Percentiles rank a stretch among this genome's conserved stretches.
Conservation (phyloP, 352 stramenopile genomes). For the Globisporangium lucens region DNA sequence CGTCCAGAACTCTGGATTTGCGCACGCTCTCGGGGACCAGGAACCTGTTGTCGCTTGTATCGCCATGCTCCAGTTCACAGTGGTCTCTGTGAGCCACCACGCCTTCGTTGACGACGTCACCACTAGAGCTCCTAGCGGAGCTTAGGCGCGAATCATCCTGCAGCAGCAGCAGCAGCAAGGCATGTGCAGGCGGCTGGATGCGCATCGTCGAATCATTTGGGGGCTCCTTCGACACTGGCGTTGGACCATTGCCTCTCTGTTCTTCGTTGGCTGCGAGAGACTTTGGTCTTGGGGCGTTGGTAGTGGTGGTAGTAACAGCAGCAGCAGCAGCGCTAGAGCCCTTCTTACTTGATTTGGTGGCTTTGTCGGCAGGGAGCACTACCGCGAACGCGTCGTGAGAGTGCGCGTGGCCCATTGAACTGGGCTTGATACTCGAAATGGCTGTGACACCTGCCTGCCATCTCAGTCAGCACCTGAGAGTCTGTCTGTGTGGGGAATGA, state of each 20-base stretch:
- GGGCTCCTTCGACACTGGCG: too few relatives aligned
- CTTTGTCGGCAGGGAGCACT: conserved; percentile 2
- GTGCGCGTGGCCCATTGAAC: background rate
- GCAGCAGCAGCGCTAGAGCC: background rate
- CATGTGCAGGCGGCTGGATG: conserved; percentile 13
- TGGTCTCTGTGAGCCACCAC: background rate
- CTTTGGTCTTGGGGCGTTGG: background rate
- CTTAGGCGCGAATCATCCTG: background rate
- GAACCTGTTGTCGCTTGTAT: conserved; percentile 17
- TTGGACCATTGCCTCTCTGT: background rate
- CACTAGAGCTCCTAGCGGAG: background rate
- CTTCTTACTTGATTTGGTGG: too few relatives aligned
- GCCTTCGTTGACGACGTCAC: background rate
- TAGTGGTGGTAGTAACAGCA: background rate
- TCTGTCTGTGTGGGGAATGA: too few relatives aligned
- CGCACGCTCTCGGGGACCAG: conserved; percentile 59
- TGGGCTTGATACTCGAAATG: background rate
- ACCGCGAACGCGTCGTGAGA: background rate
- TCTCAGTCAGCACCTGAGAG: too few relatives aligned
- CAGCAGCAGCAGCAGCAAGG: background rate
- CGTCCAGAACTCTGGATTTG: conserved; percentile 37
- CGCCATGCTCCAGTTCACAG: too few relatives aligned
- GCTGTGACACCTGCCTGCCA: too few relatives aligned
- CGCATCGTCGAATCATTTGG: background rate
- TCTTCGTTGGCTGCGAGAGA: background rate